Percentiles rank a stretch among this genome's conserved stretches.
These are phyloP conservation scores for Yamadazyma sp. DNA, from an alignment of 805 yeast genomes.

Conservation along the genomic window DNA sequence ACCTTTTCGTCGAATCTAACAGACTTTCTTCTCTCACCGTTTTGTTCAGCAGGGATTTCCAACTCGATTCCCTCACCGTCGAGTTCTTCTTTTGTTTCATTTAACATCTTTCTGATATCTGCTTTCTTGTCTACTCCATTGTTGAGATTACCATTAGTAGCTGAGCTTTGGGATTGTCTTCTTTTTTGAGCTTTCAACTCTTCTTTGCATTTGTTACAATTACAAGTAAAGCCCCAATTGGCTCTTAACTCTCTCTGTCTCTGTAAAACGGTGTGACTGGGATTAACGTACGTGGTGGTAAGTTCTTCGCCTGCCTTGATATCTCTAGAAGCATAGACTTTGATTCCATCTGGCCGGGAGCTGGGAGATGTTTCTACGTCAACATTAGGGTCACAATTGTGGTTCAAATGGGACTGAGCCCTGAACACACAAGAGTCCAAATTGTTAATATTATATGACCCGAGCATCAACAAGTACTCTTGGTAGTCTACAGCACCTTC, in stretches of 20 bases:
- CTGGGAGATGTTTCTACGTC: conserved; percentile 45
- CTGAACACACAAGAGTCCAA: conserved; percentile 61
- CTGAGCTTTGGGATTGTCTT: conserved; percentile 37
- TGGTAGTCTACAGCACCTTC: conserved; percentile 39
- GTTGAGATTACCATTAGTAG: conserved; percentile 19
- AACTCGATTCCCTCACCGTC: conserved; percentile 42
- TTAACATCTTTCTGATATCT: conserved; percentile 50
- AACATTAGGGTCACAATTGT: conserved; percentile 72
- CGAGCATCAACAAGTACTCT: conserved; percentile 60
- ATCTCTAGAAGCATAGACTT: conserved; percentile 56
- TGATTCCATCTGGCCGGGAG: conserved; percentile 52
- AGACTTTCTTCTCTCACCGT: conserved; percentile 55
- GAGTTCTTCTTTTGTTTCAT: conserved; percentile 41
- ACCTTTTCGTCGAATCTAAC: conserved; percentile 67
- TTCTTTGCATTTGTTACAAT: conserved; percentile 61
- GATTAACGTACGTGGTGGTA: conserved; percentile 67
- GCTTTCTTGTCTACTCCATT: conserved; percentile 20
- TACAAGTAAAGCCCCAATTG: conserved; percentile 79
- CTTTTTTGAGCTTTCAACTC: conserved; percentile 49
- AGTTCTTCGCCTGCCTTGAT: conserved; percentile 68
- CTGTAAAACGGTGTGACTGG: conserved; percentile 57
- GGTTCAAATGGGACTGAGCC: conserved; percentile 71
- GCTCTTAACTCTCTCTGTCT: conserved; percentile 65
- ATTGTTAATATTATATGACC: conserved; percentile 74
- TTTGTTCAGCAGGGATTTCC: conserved; percentile 37